phyloP scores from a whole-genome alignment of 2,329 filamentous ascomycete genomes.

The Colletotrichum navitas region DNA sequence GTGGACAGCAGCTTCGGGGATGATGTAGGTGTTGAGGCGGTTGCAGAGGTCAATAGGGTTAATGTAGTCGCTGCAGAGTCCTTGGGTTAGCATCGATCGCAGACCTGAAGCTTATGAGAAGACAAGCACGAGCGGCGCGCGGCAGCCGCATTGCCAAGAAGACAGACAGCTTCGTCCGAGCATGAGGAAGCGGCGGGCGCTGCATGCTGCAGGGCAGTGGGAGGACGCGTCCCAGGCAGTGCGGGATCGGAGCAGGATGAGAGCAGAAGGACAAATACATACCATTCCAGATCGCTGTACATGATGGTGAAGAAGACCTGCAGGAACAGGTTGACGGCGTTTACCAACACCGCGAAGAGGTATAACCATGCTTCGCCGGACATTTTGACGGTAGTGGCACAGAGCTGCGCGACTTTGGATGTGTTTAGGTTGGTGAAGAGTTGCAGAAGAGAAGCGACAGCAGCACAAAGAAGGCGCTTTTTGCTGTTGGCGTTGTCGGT shows the following conservation, averaged over 20 bases:
- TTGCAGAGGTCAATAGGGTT: constrained; percentile 99
- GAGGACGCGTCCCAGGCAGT: background rate
- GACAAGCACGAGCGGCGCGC: constrained; percentile 16
- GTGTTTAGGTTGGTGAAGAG: constrained; percentile 19
- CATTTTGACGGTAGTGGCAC: constrained; percentile 67
- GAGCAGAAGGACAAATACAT: constrained; percentile 55
- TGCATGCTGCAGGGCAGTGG: background rate
- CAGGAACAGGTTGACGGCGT: constrained; percentile 99
- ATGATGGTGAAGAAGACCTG: constrained; percentile 99
- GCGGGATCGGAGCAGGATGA: background rate
- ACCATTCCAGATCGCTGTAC: constrained; percentile 99
- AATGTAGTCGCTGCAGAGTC: constrained; percentile 87
- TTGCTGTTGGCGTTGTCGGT: constrained; percentile 27
- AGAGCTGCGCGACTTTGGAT: constrained; percentile 30
- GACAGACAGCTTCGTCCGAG: constrained; percentile 20
- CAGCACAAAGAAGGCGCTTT: constrained; percentile 3
- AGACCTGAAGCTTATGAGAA: constrained; percentile 25
- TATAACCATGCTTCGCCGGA: constrained; percentile 99
- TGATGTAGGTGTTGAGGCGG: constrained; percentile 99
- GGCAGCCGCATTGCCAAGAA: constrained; percentile 3
- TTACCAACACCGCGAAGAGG: constrained; percentile 97
- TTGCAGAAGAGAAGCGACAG: background rate
- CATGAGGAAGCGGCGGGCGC: background rate
- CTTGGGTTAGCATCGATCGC: constrained; percentile 47
- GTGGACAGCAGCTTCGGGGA: constrained; percentile 97